Evolutionary conservation across 345 rosid genomes (phyloP).

Genomic region (Rhizophora apiculata): DNA sequence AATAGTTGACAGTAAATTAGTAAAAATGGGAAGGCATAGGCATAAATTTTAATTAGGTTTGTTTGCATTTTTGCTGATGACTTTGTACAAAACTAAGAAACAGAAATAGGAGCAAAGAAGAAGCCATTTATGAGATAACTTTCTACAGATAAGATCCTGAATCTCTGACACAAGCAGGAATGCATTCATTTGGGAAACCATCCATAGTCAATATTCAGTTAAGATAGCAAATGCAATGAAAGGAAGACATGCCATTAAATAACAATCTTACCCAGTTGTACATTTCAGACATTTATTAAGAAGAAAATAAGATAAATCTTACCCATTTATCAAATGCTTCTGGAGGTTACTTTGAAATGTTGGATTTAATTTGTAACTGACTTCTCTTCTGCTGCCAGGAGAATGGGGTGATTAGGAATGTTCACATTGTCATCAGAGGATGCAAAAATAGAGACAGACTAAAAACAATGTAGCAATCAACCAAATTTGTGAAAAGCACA

Average conservation of each 20-base stretch:
- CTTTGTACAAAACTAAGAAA: background rate
- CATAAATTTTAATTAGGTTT: background rate
- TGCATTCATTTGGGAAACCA: background rate
- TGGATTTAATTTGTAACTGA: slow-evolving; percentile 59
- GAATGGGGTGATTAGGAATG: background rate
- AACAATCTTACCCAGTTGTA: too few relatives aligned
- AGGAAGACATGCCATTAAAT: background rate
- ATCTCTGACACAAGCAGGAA: background rate
- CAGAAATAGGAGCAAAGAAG: background rate
- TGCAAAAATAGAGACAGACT: background rate
- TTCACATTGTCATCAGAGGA: background rate
- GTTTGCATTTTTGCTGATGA: background rate
- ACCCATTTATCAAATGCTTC: slow-evolving; percentile 75
- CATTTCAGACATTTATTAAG: too few relatives aligned
- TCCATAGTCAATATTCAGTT: background rate
- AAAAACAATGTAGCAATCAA: background rate
- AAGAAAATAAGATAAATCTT: slow-evolving; percentile 9
- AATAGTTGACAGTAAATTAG: background rate
- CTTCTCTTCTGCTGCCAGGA: slow-evolving; percentile 61
- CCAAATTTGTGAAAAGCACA: too few relatives aligned
- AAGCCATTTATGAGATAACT: background rate
- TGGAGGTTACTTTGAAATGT: slow-evolving; percentile 74
- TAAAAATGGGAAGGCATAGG: background rate
- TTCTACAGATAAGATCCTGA: background rate
- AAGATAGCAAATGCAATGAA: background rate